Conservation (phyloP, 164 flowering plant genomes). For the Taxillus chinensis region DNA sequence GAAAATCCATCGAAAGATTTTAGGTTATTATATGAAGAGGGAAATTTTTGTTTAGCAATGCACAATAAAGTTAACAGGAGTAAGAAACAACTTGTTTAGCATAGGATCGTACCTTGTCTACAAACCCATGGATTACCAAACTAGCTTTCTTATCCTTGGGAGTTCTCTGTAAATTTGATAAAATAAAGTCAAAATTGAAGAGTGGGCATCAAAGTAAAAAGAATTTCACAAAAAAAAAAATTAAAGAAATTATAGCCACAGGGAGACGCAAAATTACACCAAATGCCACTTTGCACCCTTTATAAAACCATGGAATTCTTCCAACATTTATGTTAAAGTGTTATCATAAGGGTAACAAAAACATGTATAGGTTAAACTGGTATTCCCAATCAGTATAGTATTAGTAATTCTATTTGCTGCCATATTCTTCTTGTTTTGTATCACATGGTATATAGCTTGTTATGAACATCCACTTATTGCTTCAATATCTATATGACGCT, state of each 20-base stretch:
- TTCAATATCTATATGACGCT: too few species aligned
- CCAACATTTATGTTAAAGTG: not conserved
- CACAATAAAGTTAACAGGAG: not conserved
- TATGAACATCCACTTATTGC: too few species aligned
- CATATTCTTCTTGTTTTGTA: not conserved
- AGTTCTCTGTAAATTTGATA: constrained; percentile 48
- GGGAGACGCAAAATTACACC: not conserved
- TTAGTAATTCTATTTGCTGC: not conserved
- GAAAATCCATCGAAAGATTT: too few species aligned
- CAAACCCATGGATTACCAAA: constrained; percentile 78
- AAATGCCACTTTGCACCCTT: not conserved
- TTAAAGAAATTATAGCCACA: not conserved
- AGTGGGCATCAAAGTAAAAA: not conserved
- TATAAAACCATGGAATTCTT: not conserved
- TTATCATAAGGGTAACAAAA: not conserved
- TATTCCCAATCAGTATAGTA: not conserved
- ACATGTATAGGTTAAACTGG: not conserved
- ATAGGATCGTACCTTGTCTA: constrained; percentile 71
- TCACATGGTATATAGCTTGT: not conserved
- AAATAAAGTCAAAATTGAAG: not conserved
- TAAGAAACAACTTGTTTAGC: not conserved
- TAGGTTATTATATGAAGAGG: too few species aligned
- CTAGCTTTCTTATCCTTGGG: constrained; percentile 97
- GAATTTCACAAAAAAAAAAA: not conserved
- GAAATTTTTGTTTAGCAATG: too few species aligned